Conservation (phyloP, 169 alveolate species). For the Eimeria brunetti region DNA sequence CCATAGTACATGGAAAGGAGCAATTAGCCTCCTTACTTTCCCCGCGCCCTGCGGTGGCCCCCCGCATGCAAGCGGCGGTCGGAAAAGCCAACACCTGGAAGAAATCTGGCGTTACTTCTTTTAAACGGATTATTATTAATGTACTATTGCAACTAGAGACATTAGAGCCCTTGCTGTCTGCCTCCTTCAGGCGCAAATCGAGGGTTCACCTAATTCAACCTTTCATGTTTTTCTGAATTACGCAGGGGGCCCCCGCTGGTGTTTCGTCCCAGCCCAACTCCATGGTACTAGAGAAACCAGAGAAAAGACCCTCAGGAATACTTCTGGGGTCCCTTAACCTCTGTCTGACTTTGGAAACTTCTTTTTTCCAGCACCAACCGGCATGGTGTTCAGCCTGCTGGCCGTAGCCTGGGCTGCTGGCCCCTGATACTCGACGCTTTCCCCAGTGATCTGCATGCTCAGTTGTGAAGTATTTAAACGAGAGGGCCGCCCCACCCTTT, state of each 20-base stretch:
- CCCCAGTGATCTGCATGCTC: not conserved
- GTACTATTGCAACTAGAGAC: not conserved
- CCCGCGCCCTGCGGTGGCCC: not conserved
- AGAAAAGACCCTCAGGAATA: not conserved
- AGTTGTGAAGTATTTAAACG: not conserved
- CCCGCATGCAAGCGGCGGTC: not conserved
- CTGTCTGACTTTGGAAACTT: not conserved
- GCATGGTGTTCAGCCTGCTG: not conserved
- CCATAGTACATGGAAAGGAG: not conserved
- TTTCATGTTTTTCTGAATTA: not conserved
- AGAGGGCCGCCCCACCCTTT: not conserved
- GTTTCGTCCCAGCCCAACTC: not conserved
- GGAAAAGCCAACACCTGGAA: not conserved
- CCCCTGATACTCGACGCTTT: not conserved
- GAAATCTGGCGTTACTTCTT: not conserved
- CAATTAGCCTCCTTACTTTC: not conserved
- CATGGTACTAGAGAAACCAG: not conserved
- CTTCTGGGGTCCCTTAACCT: not conserved
- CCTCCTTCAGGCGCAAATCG: not conserved
- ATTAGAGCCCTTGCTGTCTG: not conserved
- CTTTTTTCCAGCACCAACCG: not conserved
- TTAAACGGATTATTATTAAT: not conserved
- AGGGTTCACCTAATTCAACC: not conserved
- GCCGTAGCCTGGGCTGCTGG: conserved; percentile 28
- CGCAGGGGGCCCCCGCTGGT: not conserved